Base-by-base conservation (phyloP, 345 rosid genomes). In the Arabis hirsuta region DNA sequence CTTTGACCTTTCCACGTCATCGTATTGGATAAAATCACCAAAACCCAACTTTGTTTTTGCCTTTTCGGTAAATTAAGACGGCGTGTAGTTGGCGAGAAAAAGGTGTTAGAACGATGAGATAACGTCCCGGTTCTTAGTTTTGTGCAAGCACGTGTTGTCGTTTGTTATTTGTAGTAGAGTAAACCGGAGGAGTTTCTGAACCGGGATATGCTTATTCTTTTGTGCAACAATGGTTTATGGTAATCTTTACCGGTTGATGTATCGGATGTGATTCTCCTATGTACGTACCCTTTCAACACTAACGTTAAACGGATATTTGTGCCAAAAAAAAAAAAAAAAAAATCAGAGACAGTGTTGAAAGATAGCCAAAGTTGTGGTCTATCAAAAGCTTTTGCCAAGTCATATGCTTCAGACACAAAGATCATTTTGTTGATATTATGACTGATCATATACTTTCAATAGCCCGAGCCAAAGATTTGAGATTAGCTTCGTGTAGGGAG, bases 41-140 rank as follows among this genome's bases (percentile, higher is more conserved):
- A 42, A 57, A 42, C 43, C 54, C 44, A 41, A 45, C 29, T 73
- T 65, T 45, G 16, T 56, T 51, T 61, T 26, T 31, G 24, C 24
- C 24, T 22, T 22, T 22, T 22, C 24, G 5, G 73, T 74, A 66
- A 74, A 66, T 14, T 66, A n/a, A 31, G 63, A 67, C 78, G 69
- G 57, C 73, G 50, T 58, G 54, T n/a, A 32, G 54, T 65, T 66
- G 72, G 63, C 24, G 41, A 36, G n/a, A 20, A 46, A 61, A 61
- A 51, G 13, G 45, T 12, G 4, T 4, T 9, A 1, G 13, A 5
- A 44, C 44, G 39, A 27, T 66, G 53, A 73, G 29, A 73, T 73
- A 27, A 68, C 63, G 73, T 67, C 73, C 43, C 36, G 69, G 57
- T 75, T 61, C 79, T 14, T 67, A 19, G 16, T 60, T 44, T 52